Evolutionary conservation across 2,329 filamentous ascomycete genomes (phyloP).

Genomic region (Colletotrichum tabaci): DNA sequence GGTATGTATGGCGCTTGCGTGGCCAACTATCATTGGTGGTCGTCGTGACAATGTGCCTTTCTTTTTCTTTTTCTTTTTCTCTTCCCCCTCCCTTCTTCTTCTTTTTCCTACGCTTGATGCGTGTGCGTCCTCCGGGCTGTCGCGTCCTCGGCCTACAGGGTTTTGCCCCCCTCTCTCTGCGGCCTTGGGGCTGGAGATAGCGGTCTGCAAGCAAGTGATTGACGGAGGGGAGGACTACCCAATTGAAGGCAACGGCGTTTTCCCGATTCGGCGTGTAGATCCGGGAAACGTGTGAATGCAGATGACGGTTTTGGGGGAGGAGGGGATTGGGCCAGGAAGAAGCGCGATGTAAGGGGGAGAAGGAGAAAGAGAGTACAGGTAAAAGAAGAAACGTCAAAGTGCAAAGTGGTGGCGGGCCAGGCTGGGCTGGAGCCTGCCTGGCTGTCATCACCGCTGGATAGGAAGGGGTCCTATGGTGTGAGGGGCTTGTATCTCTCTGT

Average conservation of each 20-base stretch:
- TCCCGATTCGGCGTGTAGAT: slow-evolving; percentile 13
- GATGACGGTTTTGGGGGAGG: neutral
- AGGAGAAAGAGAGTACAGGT: neutral
- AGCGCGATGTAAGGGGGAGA: slow-evolving; percentile 11
- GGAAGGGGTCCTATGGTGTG: neutral
- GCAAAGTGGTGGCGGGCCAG: neutral
- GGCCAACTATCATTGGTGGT: slow-evolving; percentile 34
- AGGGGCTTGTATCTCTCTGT: neutral
- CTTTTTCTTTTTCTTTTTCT: slow-evolving; percentile 4
- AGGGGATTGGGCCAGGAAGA: neutral
- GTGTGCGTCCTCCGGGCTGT: neutral
- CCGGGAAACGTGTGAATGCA: slow-evolving; percentile 10
- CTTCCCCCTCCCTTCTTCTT: neutral
- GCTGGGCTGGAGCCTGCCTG: slow-evolving; percentile 5
- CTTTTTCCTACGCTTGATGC: neutral
- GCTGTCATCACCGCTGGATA: slow-evolving; percentile 16
- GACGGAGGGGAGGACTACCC: neutral
- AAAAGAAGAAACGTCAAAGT: slow-evolving; percentile 2
- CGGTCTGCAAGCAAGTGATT: slow-evolving; percentile 16
- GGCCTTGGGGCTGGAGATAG: slow-evolving; percentile 8
- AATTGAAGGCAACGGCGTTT: neutral
- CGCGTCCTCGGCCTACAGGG: neutral
- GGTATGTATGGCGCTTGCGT: slow-evolving; percentile 24
- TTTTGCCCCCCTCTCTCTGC: neutral
- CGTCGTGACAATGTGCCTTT: neutral